phyloP scores from a whole-genome alignment of 257 asterid species.

The Asclepias syriaca region DNA sequence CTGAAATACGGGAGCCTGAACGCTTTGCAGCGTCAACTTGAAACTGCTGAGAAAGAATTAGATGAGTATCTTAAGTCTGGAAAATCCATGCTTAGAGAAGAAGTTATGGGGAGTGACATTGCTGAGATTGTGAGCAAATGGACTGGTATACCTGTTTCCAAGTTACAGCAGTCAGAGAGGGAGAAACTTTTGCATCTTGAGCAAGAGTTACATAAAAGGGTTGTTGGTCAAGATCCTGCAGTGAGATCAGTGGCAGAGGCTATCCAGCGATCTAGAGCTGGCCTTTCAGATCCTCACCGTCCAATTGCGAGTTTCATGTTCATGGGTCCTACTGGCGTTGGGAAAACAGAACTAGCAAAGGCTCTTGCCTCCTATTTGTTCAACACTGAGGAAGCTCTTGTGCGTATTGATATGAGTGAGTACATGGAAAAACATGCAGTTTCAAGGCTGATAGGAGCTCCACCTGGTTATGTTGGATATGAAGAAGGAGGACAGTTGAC shows the following conservation, averaged over 20 bases:
- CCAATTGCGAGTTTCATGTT: slow-evolving; percentile 98
- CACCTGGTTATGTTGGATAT: slow-evolving; percentile 94
- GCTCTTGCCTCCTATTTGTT: slow-evolving; percentile 84
- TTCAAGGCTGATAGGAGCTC: slow-evolving; percentile 87
- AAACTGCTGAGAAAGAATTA: slow-evolving; percentile 64
- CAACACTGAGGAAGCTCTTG: slow-evolving; percentile 92
- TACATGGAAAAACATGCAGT: slow-evolving; percentile 98
- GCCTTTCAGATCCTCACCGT: slow-evolving; percentile 94
- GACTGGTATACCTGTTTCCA: slow-evolving; percentile 94
- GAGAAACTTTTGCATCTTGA: slow-evolving; percentile 79
- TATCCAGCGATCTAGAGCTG: slow-evolving; percentile 87
- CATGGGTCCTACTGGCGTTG: slow-evolving; percentile 99
- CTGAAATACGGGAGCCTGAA: slow-evolving; percentile 82
- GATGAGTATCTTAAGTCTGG: slow-evolving; percentile 82
- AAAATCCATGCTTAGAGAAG: slow-evolving; percentile 91
- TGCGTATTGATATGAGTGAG: slow-evolving; percentile 94
- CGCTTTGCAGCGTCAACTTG: slow-evolving; percentile 89
- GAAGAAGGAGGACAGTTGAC: slow-evolving; percentile 96
- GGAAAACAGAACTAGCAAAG: slow-evolving; percentile 93
- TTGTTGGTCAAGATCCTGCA: slow-evolving; percentile 90
- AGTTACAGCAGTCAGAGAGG: slow-evolving; percentile 79
- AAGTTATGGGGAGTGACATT: slow-evolving; percentile 74
- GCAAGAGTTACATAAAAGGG: slow-evolving; percentile 75
- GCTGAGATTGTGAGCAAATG: slow-evolving; percentile 97
- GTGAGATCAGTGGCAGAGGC: slow-evolving; percentile 94